Evolutionary conservation across 106 monocot genomes (phyloP).

Genomic region (Narthecium ossifragum): DNA sequence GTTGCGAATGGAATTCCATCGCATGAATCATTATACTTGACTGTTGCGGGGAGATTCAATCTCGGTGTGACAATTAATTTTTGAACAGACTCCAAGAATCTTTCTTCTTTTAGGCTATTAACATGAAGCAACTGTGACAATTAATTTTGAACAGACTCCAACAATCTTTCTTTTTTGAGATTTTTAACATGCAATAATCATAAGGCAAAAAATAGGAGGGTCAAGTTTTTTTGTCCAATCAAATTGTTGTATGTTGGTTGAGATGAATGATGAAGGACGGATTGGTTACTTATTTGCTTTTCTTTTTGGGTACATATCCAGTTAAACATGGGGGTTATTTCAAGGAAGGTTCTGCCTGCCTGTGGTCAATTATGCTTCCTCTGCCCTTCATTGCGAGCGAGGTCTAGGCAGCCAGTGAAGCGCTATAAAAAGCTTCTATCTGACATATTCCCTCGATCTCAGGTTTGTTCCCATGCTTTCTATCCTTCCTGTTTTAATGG

Average conservation of each 20-base stretch:
- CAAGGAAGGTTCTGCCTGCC: conserved; percentile 31
- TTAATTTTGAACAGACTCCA: no score
- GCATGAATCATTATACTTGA: no score
- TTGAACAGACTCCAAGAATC: no score
- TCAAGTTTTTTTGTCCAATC: background rate
- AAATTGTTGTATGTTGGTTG: background rate
- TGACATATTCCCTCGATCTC: conserved; percentile 32
- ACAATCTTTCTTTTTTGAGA: background rate
- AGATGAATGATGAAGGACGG: no score
- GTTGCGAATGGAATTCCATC: no score
- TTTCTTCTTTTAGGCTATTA: no score
- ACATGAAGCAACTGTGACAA: background rate
- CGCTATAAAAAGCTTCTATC: conserved; percentile 33
- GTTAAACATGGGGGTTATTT: conserved; percentile 33
- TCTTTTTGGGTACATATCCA: background rate
- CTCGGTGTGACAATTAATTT: no score
- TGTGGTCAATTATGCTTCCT: conserved; percentile 29
- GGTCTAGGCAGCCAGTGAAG: conserved; percentile 33
- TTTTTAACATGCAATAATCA: background rate
- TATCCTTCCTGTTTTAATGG: no score
- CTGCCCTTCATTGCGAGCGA: conserved; percentile 28
- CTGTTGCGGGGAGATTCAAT: no score
- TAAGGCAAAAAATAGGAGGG: background rate
- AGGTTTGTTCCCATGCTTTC: conserved; percentile 5
- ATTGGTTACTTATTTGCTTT: no score